These are phyloP conservation scores for Tephrocybe rancida DNA, from an alignment of 768 basidiomycete genomes.

Conservation along the genomic window DNA sequence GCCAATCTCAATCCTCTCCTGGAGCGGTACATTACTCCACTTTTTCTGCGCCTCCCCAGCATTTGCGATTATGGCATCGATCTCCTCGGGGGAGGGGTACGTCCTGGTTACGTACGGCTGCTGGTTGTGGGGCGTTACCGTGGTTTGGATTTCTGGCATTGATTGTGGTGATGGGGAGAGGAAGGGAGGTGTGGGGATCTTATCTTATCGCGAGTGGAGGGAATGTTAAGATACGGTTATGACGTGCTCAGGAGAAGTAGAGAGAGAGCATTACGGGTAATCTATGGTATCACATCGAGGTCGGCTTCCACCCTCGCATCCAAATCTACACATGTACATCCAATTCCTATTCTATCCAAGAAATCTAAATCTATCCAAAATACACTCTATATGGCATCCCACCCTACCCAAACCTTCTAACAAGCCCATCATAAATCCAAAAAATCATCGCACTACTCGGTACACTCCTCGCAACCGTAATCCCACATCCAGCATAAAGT, in stretches of 20 bases:
- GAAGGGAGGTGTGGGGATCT: too few species aligned
- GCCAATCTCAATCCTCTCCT: constrained; percentile 70
- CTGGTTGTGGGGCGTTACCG: constrained; percentile 83
- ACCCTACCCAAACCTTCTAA: constrained; percentile 38
- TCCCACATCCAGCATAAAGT: constrained; percentile 86
- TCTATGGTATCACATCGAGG: too few species aligned
- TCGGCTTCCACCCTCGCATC: too few species aligned
- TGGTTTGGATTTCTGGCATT: constrained; percentile 62
- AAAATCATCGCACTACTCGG: constrained; percentile 92
- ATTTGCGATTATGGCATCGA: constrained; percentile 59
- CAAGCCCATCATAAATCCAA: constrained; percentile 80
- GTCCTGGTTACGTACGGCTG: constrained; percentile 64
- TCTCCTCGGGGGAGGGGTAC: constrained; percentile 61
- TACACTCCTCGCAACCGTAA: constrained; percentile 80
- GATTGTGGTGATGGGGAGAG: neutral
- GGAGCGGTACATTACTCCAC: constrained; percentile 76
- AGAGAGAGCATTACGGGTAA: too few species aligned
- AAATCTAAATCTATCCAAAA: too few species aligned
- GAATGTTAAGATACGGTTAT: too few species aligned
- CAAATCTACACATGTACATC: too few species aligned
- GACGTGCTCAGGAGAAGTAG: too few species aligned
- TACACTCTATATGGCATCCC: too few species aligned
- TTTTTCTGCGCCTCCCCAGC: constrained; percentile 69
- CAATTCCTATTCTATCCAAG: too few species aligned
- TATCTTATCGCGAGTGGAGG: too few species aligned